Percentiles rank a stretch among this genome's conserved stretches.
phyloP scores from a whole-genome alignment of 805 yeast species.

The Millerozyma acaciae region DNA sequence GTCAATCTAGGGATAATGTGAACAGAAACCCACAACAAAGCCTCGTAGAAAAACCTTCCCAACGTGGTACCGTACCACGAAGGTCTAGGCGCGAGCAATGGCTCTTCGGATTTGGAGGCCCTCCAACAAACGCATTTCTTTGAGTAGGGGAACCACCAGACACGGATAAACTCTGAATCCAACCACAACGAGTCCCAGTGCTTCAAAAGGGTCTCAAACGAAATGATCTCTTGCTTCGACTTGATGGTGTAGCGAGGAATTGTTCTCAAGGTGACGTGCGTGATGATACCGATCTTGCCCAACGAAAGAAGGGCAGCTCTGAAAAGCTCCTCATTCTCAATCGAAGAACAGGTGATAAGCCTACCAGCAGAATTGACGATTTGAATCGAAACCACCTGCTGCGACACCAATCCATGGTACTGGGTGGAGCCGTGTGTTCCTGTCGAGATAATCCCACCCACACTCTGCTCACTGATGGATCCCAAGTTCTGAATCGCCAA shows the following conservation, averaged over 20 bases:
- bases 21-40: slow-evolving; percentile 75
- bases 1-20: slow-evolving; percentile 71
- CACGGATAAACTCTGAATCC: slow-evolving; percentile 82
- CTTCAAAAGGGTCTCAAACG: slow-evolving; percentile 65
- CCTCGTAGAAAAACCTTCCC: slow-evolving; percentile 79
- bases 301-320: slow-evolving; percentile 79
- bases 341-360: slow-evolving; percentile 59
- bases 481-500: slow-evolving; percentile 89
- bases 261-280: slow-evolving; percentile 77
- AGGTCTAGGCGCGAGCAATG: slow-evolving; percentile 57
- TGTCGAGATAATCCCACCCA: slow-evolving; percentile 94
- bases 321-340: slow-evolving; percentile 62
- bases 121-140: slow-evolving; percentile 86
- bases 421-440: slow-evolving; percentile 97
- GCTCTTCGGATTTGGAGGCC: slow-evolving; percentile 70
- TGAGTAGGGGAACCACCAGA: slow-evolving; percentile 98
- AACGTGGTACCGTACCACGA: slow-evolving; percentile 83
- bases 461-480: slow-evolving; percentile 87
- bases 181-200: slow-evolving; percentile 83
- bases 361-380: slow-evolving; percentile 76
- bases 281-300: slow-evolving; percentile 89
- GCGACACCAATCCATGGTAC: slow-evolving; percentile 84
- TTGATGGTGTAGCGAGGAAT: slow-evolving; percentile 80
- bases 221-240: slow-evolving; percentile 76
- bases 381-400: slow-evolving; percentile 77